Conservation (phyloP, 805 yeast species). For the Tetrapisispora fleetii region DNA sequence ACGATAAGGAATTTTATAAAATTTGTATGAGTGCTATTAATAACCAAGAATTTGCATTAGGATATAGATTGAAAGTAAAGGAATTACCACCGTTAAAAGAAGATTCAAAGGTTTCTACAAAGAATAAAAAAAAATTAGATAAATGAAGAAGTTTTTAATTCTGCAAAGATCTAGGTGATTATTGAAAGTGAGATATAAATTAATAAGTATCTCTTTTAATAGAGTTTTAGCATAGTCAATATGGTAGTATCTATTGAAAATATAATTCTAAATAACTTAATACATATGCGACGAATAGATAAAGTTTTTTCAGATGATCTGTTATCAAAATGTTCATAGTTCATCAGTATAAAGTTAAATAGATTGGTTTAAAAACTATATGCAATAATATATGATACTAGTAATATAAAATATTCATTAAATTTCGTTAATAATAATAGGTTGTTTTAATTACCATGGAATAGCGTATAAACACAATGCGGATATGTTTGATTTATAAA, state of each 20-base stretch:
- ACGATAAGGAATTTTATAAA: slow-evolving; percentile 23
- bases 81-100: slow-evolving; percentile 20
- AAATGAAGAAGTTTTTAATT: no score
- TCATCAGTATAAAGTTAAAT: neutral
- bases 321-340: slow-evolving; percentile 1
- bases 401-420: slow-evolving; percentile 1
- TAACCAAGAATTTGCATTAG: slow-evolving; percentile 25
- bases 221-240: neutral
- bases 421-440: neutral
- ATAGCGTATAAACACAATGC: slow-evolving; percentile 1
- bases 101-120: slow-evolving; percentile 2
- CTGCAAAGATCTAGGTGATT: no score
- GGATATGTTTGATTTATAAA: neutral
- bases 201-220: neutral
- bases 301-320: neutral
- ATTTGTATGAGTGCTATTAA: slow-evolving; percentile 17
- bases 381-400: neutral
- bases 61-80: slow-evolving; percentile 18
- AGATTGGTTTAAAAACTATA: neutral
- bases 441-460: neutral
- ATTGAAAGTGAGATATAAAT: neutral
- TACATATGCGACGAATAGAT: neutral
- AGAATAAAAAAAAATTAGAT: neutral
- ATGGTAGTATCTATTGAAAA: neutral
- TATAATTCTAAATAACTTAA: neutral